Percentiles rank a stretch among this genome's conserved stretches.
phyloP scores from a whole-genome alignment of 2,329 filamentous ascomycete species.

The Cadophora malorum region DNA sequence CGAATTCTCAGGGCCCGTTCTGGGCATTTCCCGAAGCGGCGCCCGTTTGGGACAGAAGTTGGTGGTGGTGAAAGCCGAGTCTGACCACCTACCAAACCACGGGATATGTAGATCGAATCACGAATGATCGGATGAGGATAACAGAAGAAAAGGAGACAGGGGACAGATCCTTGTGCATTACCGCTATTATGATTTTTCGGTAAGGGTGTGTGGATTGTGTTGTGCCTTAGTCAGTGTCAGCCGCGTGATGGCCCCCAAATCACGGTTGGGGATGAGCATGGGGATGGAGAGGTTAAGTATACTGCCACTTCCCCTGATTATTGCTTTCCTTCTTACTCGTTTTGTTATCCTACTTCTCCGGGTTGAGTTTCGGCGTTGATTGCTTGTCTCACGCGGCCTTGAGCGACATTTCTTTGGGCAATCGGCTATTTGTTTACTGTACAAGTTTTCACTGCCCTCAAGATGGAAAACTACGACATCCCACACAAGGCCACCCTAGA shows the following conservation, averaged over 20 bases:
- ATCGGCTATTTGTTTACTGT: background rate
- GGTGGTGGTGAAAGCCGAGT: too few relatives aligned
- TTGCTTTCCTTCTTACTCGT: background rate
- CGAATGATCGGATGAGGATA: background rate
- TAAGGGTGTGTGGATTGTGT: background rate
- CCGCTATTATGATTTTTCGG: background rate
- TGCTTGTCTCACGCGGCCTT: background rate
- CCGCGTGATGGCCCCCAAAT: constrained; percentile 15
- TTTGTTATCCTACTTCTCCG: too few relatives aligned
- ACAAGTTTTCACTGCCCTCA: background rate
- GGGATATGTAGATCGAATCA: background rate
- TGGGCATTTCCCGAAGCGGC: too few relatives aligned
- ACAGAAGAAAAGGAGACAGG: background rate
- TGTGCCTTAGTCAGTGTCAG: background rate
- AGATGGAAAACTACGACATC: constrained; percentile 15
- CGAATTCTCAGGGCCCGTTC: too few relatives aligned
- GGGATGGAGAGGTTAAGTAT: constrained; percentile 3
- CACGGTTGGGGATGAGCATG: background rate
- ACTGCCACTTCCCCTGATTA: background rate
- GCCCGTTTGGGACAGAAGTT: too few relatives aligned
- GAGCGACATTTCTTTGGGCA: background rate
- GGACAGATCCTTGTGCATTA: background rate
- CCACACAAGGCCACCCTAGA: constrained; percentile 1
- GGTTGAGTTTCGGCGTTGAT: too few relatives aligned
- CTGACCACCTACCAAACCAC: background rate